Base-by-base conservation (phyloP, 495 filamentous ascomycete species). In the Immersiella caudata region DNA sequence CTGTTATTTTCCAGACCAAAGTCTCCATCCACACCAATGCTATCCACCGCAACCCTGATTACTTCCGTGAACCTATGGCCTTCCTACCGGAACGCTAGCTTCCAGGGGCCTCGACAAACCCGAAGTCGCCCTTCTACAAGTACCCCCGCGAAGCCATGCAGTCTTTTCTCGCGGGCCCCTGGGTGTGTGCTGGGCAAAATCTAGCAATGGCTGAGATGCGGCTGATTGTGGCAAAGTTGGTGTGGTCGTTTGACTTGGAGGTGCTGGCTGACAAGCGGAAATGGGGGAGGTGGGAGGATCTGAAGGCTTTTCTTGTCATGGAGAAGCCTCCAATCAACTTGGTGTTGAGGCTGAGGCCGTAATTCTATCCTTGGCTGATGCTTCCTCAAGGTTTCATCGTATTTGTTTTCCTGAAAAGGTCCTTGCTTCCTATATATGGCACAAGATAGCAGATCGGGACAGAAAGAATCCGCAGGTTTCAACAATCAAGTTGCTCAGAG, bases 181-280 rank as follows among this genome's bases (percentile, higher is more conserved):
- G 86, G 16, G 81, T 83, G 52, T 89, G 87, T 60, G 78, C 87
- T 62, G 87, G 86, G 6, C 76, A 79, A 67, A 81, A 84, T 62
- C 66, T 86, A 35, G 85, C 85, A 21, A 84, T 76, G 55, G 74
- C 74, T 18, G 84, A 88, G 67, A 83, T 87, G 77, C 74, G 78
- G 5, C 67, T 84, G 1, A 78, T 87, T 35, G 52, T 87, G 14
- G 75, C 83, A 0, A 84, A 80, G 67, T 66, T 87, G 54, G 61
- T 85, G 4, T 88, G 78, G 73, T 78, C 71, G 12, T 87, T 84
- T 69, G 84, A 87, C 60, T 71, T 85, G 70, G 76, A 76, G 24
- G 33, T 59, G 35, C 60, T 55, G 0, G 55, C 33, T 33, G 60
- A 68, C 3, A 63, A 52, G 60, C 26, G 2, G n/a, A 64, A 60